Evolutionary conservation across 1,284 basidiomycete species (phyloP).

Genomic region (Sutorius eximius): DNA sequence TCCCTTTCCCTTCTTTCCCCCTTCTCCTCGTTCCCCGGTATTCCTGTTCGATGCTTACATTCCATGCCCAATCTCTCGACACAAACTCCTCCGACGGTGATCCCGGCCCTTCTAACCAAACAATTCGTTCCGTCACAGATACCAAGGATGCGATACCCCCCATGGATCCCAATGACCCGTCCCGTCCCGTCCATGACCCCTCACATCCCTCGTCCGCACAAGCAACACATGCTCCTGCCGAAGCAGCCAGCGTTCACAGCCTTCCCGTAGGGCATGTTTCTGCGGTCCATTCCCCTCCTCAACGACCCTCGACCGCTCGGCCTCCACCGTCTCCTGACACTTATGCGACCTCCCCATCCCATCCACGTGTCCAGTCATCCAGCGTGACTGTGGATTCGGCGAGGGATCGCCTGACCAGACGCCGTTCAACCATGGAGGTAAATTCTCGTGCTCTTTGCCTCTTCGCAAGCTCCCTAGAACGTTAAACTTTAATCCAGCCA

Average conservation of each 20-base stretch:
- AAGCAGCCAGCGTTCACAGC: slow-evolving; percentile 57
- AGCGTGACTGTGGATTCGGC: slow-evolving; percentile 7
- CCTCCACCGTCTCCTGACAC: slow-evolving; percentile 26
- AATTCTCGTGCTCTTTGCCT: slow-evolving; percentile 10
- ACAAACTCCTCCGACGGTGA: neutral
- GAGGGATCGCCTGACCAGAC: slow-evolving; percentile 37
- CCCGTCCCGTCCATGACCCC: neutral
- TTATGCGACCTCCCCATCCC: slow-evolving; percentile 22
- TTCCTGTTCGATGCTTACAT: neutral
- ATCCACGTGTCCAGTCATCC: slow-evolving; percentile 22
- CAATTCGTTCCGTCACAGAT: neutral
- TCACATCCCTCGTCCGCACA: slow-evolving; percentile 1
- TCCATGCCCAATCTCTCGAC: neutral
- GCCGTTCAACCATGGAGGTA: slow-evolving; percentile 51
- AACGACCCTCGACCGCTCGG: slow-evolving; percentile 28
- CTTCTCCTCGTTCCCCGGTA: neutral
- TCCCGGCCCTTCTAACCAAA: neutral
- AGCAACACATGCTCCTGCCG: slow-evolving; percentile 31
- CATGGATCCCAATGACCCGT: neutral
- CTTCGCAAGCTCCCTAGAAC: slow-evolving; percentile 16
- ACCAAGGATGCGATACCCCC: neutral
- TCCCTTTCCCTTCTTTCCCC: neutral
- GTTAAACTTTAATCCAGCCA: slow-evolving; percentile 38
- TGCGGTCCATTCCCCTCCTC: slow-evolving; percentile 25
- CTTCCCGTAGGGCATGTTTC: slow-evolving; percentile 57